These are phyloP conservation scores for Stachybotrys chlorohalonatus DNA, from an alignment of 2,329 filamentous ascomycete genomes.

Conservation along the genomic window DNA sequence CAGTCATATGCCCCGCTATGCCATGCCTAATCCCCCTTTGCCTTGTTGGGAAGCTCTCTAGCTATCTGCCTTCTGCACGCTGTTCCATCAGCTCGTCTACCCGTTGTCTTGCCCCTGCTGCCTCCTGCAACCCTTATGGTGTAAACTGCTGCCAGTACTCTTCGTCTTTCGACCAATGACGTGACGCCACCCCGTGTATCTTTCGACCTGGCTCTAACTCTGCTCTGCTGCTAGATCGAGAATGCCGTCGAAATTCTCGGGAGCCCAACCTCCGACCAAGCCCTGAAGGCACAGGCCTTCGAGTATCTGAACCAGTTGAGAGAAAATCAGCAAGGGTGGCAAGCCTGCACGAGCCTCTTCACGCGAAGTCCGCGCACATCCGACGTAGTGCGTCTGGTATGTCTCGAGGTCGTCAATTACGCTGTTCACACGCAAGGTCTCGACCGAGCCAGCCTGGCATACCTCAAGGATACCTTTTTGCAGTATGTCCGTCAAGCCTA, in stretches of 20 bases:
- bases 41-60: too few relatives aligned
- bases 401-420: conserved; percentile 88
- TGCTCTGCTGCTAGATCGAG: conserved; percentile 55
- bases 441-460: conserved; percentile 60
- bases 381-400: conserved; percentile 81
- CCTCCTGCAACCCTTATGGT: too few relatives aligned
- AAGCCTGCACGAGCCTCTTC: conserved; percentile 81
- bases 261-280: conserved; percentile 66
- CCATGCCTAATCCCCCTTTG: neutral
- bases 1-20: conserved; percentile 14
- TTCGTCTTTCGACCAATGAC: conserved; percentile 5
- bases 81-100: too few relatives aligned
- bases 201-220: conserved; percentile 6
- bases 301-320: conserved; percentile 73
- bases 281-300: conserved; percentile 73
- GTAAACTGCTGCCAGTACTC: too few relatives aligned
- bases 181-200: neutral
- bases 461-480: conserved; percentile 74
- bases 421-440: conserved; percentile 74
- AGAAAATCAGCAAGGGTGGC: conserved; percentile 78
- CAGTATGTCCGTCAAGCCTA: conserved; percentile 74
- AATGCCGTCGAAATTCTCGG: conserved; percentile 93
- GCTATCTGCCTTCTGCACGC: too few relatives aligned
- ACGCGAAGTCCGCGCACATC: conserved; percentile 64
- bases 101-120: too few relatives aligned